phyloP scores from a whole-genome alignment of 306 rosid species.

The Cicer judaicum region DNA sequence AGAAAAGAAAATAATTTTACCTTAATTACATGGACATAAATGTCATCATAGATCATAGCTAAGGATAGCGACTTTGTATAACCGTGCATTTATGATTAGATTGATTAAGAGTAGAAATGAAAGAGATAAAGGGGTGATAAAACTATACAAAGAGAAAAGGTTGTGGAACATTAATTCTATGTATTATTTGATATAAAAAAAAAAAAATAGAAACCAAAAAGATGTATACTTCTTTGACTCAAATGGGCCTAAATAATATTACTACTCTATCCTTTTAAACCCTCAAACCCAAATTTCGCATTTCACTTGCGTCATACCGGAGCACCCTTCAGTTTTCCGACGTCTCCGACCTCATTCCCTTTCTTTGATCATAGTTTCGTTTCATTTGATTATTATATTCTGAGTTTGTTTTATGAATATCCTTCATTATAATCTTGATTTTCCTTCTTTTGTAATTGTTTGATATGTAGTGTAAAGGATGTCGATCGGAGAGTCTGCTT shows the following conservation, averaged over 20 bases:
- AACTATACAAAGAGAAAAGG: too few relatives aligned
- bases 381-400: too few relatives aligned
- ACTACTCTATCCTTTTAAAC: background rate
- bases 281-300: constrained; percentile 42
- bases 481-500: constrained; percentile 67
- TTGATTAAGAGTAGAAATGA: too few relatives aligned
- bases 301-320: constrained; percentile 19
- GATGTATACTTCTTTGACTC: background rate
- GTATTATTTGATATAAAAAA: too few relatives aligned
- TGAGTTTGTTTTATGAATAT: background rate
- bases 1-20: too few relatives aligned
- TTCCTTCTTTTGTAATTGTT: background rate
- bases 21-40: too few relatives aligned
- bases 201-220: too few relatives aligned
- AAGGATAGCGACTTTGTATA: too few relatives aligned
- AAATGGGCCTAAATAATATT: constrained; percentile 13
- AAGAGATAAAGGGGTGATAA: too few relatives aligned
- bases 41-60: too few relatives aligned
- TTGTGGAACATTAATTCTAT: too few relatives aligned
- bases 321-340: background rate
- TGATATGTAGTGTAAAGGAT: constrained; percentile 45
- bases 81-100: too few relatives aligned
- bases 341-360: constrained; percentile 12
- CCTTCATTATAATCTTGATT: background rate
- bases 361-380: background rate